Evolutionary conservation across 1,284 basidiomycete species (phyloP).

Genomic region (Ustilago crameri): DNA sequence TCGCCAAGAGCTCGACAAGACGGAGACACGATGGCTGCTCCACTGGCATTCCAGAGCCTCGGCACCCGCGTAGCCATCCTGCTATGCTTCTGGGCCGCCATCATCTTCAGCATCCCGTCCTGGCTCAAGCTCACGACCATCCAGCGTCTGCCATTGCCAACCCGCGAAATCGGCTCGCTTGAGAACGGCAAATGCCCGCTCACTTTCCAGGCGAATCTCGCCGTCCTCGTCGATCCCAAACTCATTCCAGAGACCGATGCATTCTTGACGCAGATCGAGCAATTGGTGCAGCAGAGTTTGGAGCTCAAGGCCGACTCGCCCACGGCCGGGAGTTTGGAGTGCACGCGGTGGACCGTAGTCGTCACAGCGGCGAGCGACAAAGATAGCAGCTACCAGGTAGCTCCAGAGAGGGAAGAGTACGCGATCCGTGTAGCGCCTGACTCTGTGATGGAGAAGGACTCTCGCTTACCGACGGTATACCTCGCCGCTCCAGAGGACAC

Average conservation of each 20-base stretch:
- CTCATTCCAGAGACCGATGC: conserved; percentile 10
- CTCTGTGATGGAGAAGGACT: not conserved
- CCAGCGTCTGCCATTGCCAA: conserved; percentile 53
- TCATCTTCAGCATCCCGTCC: conserved; percentile 47
- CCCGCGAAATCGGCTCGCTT: conserved; percentile 26
- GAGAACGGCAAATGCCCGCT: conserved; percentile 38
- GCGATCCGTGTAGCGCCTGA: conserved; percentile 11
- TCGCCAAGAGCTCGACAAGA: not conserved
- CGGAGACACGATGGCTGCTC: conserved; percentile 13
- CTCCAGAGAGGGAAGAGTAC: conserved; percentile 18
- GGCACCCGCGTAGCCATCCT: conserved; percentile 38
- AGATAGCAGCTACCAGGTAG: not conserved
- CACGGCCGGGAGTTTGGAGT: conserved; percentile 26
- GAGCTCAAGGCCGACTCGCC: conserved; percentile 18
- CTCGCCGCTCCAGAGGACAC: conserved; percentile 2
- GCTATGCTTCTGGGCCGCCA: conserved; percentile 47
- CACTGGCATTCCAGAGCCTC: conserved; percentile 42
- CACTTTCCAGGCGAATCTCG: conserved; percentile 16
- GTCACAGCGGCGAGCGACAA: not conserved
- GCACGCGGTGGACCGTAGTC: conserved; percentile 32
- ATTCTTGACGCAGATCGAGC: conserved; percentile 21
- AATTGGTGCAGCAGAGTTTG: conserved; percentile 34
- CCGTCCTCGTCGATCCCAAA: conserved; percentile 9
- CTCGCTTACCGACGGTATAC: conserved; percentile 8
- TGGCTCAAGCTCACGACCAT: conserved; percentile 62